Base-by-base conservation (phyloP, 768 basidiomycete genomes). In the Leccinum subgranulosum region DNA sequence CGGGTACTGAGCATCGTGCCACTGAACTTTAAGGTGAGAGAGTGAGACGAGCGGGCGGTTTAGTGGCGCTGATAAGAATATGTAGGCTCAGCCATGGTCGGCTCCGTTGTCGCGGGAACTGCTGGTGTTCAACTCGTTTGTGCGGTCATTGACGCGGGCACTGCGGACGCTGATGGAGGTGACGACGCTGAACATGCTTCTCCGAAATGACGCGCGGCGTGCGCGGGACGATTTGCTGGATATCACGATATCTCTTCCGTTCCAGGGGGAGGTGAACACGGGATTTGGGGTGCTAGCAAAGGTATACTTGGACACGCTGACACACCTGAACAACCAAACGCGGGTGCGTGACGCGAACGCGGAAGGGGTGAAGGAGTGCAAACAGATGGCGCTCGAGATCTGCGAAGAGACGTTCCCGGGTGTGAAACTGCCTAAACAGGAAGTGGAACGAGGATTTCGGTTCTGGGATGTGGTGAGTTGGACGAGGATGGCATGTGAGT, bases 221-320 rank as follows among this genome's bases (percentile, higher is more conserved):
- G 82, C 84, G 46, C 84, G 96, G 65, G 95, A 98, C 60, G 97
- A 98, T 69, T 77, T 93, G 62, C 77, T 97, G 65, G 97, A 98
- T 71, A 88, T 98, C 60, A 85, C 92, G 60, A 81, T 97, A 33
- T 93, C 92, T 47, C 79, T 98, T 33, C 94, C 95, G 9, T 97
- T 98, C 84, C 95, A 97, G 71, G 81, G 84, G 55, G 97, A 98
- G 69, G 93, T 94, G 65, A 97, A 97, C 79, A 98, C 97, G 0
- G 97, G 95, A 19, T 98, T 98, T 74, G 97, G 97, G 4, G 92
- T 99, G 61, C 82, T 99, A 21, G 94, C 92, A 15, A 99, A 98
- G 79, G 94, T 95, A 34, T 96, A 97, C 77, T 77, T 98, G 65
- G 95, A 97, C 66, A 91, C 93, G 53, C 82, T 94, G 50, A 93